phyloP scores from a whole-genome alignment of 2,329 filamentous ascomycete genomes.

The Fonsecaea pugnacius region DNA sequence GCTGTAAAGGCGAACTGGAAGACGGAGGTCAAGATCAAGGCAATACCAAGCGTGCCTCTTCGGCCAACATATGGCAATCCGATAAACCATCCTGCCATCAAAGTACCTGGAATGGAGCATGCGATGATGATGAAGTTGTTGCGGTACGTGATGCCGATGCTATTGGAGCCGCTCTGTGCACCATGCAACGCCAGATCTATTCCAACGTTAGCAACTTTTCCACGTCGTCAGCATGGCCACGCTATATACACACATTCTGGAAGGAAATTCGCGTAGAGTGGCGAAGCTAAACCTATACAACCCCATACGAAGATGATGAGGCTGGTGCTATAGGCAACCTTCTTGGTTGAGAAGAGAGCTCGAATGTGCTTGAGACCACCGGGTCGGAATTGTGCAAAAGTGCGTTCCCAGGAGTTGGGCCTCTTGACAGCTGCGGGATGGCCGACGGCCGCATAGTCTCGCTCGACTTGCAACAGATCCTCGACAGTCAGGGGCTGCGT shows the following conservation, averaged over 20 bases:
- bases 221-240: not conserved
- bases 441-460: conserved; percentile 23
- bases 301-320: conserved; percentile 75
- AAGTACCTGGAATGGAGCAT: conserved; percentile 68
- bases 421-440: conserved; percentile 11
- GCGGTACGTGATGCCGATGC: conserved; percentile 72
- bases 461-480: conserved; percentile 44
- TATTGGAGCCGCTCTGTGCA: conserved; percentile 67
- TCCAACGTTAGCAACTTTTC: not conserved
- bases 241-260: conserved; percentile 23
- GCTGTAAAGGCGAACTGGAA: conserved; percentile 78
- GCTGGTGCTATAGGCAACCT: conserved; percentile 56
- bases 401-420: conserved; percentile 43
- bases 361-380: conserved; percentile 56
- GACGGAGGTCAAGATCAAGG: conserved; percentile 63
- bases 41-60: conserved; percentile 69
- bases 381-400: conserved; percentile 16
- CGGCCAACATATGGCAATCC: conserved; percentile 64
- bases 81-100: conserved; percentile 71
- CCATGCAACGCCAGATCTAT: conserved; percentile 58
- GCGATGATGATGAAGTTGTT: conserved; percentile 74
- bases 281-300: conserved; percentile 71
- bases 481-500: conserved; percentile 56
- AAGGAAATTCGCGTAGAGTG: conserved; percentile 77
- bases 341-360: conserved; percentile 69